Evolutionary conservation across 768 basidiomycete genomes (phyloP), one percentile per base, ranked within the genome.

Genomic region (Dacryopinax spathularia): DNA sequence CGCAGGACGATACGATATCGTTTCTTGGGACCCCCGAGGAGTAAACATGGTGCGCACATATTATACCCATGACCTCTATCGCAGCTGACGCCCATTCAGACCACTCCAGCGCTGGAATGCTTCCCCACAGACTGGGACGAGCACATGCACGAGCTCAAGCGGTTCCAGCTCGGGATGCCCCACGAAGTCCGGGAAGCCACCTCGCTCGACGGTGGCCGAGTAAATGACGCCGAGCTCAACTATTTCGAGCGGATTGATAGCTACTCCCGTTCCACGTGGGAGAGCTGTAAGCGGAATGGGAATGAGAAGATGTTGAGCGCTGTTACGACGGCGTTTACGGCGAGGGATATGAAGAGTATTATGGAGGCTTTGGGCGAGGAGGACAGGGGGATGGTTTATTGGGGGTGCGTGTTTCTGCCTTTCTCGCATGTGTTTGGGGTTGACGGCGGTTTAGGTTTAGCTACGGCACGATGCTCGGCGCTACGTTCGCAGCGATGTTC

Each of bases 11-110:
- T 70, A 68, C 59, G 59, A 70, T 39, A 35, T 70, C 41, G 4
- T 70, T 48, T 62, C 62, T 6, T 68, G 66, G 66, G 69, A 70
- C 20, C 69, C 69, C 1, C 62, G 69, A 18, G 65, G 63, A n/a
- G 69, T 70, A 18, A 67, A 67, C 48, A 56, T 56, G 48, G 48
- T 31, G 31, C 29, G 48, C 9, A 5, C 25, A 31, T 13, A 56
- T 29, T 20, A 56, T 20, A 56, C 25, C 3, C 25, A 13, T 56
- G 48, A 44, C 22, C n/a, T n/a, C n/a, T n/a, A n/a, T n/a, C 22
- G 39, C 16, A 6, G 39, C 48, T 44, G 10, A 44, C n/a, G 25
- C 25, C 43, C n/a, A 22, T 6, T 39, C 10, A 66, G 41, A 68
- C 69, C 10, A 29, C 62, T 2, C 69, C 69, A 1, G 9, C 39